Evolutionary conservation across 495 filamentous ascomycete genomes (phyloP), one percentile per base, ranked within the genome.

Genomic region (Friedmanniomyces simplex): DNA sequence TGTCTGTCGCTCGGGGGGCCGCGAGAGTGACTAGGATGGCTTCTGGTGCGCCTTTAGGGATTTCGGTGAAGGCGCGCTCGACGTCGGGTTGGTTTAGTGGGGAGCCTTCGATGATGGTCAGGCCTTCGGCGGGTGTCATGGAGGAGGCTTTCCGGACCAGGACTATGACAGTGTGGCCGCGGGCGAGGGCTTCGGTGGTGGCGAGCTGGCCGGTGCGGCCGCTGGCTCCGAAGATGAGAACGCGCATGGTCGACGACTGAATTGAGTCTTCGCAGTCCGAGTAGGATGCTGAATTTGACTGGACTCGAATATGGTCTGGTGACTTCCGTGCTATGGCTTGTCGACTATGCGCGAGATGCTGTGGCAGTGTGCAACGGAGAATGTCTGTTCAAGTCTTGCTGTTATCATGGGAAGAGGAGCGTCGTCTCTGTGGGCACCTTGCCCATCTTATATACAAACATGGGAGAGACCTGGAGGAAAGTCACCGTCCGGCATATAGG

Each of bases 191-290:
- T 63, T 73, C 67, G 52, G 70, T 63, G 48, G 76, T 64, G 43
- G 71, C 69, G 39, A 74, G 64, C 43, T 66, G 59, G 56, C 74
- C 74, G 45, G 72, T 77, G 50, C 70, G 68, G 54, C 74, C 73
- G 53, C 53, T 74, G 52, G 68, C 75, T 24, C 74, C 74, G 54
- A 73, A 55, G 59, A 76, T 52, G 48, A 77, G 68, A 60, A 75
- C 60, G 34, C 67, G 73, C 73, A 75, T 77, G 28, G 14, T 47
- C 8, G 43, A 6, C 7, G 13, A n/a, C 20, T 47, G 43, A 47
- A 8, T 47, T 22, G n/a, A n/a, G n/a, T n/a, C n/a, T n/a, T n/a
- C n/a, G n/a, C n/a, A n/a, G n/a, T n/a, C n/a, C n/a, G n/a, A n/a
- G n/a, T n/a, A n/a, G n/a, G n/a, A n/a, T n/a, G n/a, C n/a, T n/a